Base-by-base conservation (phyloP, 2,329 filamentous ascomycete genomes). In the Hypoxylon sp. region DNA sequence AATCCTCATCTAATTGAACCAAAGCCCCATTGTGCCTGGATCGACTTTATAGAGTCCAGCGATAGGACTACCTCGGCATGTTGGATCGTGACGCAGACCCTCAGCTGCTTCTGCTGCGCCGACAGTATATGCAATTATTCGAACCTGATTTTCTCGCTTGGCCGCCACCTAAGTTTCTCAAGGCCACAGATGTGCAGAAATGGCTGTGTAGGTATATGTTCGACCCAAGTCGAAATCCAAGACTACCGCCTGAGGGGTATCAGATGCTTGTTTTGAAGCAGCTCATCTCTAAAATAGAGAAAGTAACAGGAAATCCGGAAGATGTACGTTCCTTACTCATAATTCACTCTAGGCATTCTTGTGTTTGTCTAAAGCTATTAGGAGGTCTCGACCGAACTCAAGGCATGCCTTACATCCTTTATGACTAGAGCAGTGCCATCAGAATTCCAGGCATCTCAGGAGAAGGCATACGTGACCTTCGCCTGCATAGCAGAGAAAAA, bases 401-500 rank as follows among this genome's bases (percentile, higher is more conserved):
- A 89, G 81, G 81, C 81, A 70, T 81, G 82, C 66, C 83, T 90
- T 75, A 84, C 84, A 46, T 76, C 80, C 63, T 82, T 92, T 39
- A 81, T 90, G 57, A 67, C 79, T 79, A 33, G 82, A 81, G 58
- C 83, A 81, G 55, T 71, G 1, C 46, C 70, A 0, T 62, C 68
- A 2, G 70, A 74, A 42, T 68, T 65, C 8, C 64, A 73, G 58
- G 82, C 87, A 63, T 85, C 84, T 48, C 88, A 90, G 76, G 77
- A 89, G 74, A 84, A 88, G 68, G 85, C 87, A n/a, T 88, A 87
- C 71, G 86, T 91, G 56, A 90, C 86, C 62, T 91, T 91, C 74
- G 84, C 81, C 24, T 79, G 80, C 77, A 29, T 74, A 5, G 80
- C 82, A 3, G 68, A 72, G 26, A 67, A 53, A 9, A 50, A 29